A percentile compares a stretch with the other conserved stretches of the same genome.
phyloP scores from a whole-genome alignment of 179 eudicot species.

The Patellifolia procumbens region DNA sequence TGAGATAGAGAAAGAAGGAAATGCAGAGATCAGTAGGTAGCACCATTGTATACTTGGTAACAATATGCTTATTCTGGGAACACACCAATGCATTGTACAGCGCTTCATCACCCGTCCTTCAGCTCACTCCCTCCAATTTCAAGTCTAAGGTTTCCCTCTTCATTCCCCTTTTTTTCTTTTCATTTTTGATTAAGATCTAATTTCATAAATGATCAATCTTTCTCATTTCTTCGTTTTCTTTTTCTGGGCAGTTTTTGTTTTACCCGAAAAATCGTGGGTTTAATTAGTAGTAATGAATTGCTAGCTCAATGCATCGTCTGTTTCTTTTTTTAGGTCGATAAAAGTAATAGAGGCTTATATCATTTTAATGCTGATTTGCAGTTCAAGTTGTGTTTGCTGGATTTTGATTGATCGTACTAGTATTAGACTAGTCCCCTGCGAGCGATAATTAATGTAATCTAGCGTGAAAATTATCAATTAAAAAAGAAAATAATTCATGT shows the following conservation, averaged over 20 bases:
- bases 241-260: slow-evolving; percentile 3
- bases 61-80: slow-evolving; percentile 28
- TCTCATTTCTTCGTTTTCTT: not conserved
- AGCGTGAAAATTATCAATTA: too few relatives aligned
- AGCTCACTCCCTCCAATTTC: slow-evolving; percentile 75
- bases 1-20: slow-evolving; percentile 10
- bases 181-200: not conserved
- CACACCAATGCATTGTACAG: slow-evolving; percentile 64
- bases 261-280: not conserved
- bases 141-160: slow-evolving; percentile 70
- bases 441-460: too few relatives aligned
- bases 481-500: too few relatives aligned
- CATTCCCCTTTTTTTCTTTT: not conserved
- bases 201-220: not conserved
- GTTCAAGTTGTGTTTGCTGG: not conserved
- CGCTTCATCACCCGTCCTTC: slow-evolving; percentile 81
- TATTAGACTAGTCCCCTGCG: too few relatives aligned
- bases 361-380: not conserved
- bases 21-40: slow-evolving; percentile 30
- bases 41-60: not conserved
- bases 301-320: not conserved
- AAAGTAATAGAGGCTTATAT: too few relatives aligned
- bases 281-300: not conserved
- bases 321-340: too few relatives aligned
- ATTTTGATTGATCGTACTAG: not conserved